Evolutionary conservation across 805 yeast genomes (phyloP).

Genomic region (Kluyveromyces wickerhamii): DNA sequence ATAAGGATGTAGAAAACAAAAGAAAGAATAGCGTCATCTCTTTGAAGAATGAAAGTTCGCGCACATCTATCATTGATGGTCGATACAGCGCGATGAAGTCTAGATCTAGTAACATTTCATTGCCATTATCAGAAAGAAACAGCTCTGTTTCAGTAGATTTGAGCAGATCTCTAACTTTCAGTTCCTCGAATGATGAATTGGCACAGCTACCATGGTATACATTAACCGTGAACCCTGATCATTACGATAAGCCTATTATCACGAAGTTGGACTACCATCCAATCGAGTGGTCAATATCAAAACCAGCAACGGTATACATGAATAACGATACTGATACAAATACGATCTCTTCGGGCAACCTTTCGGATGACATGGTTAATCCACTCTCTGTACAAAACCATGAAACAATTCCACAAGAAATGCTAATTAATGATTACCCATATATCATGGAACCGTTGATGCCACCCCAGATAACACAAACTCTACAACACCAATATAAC

Average conservation of each 20-base stretch:
- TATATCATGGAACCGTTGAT: constrained; percentile 5
- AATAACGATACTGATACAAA: constrained; percentile 1
- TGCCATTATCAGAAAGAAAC: background rate
- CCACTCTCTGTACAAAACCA: background rate
- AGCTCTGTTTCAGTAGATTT: background rate
- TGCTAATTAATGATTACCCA: constrained; percentile 13
- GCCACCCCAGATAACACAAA: constrained; percentile 16
- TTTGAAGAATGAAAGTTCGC: background rate
- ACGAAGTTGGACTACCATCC: constrained; percentile 13
- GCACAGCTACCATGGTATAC: constrained; percentile 2
- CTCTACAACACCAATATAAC: constrained; percentile 22
- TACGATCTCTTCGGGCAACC: background rate
- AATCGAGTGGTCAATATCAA: constrained; percentile 13
- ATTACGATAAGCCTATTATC: constrained; percentile 15
- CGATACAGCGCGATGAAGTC: background rate
- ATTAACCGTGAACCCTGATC: constrained; percentile 9
- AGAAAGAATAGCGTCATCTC: background rate
- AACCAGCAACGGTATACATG: constrained; percentile 9
- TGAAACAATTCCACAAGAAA: constrained; percentile 17
- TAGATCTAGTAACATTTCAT: constrained; percentile 1
- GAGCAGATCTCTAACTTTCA: background rate
- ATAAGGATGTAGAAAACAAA: background rate
- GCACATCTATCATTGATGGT: background rate
- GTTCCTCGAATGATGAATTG: background rate
- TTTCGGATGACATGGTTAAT: constrained; percentile 4